phyloP scores from a whole-genome alignment of 345 rosid species.

The Euclidium syriacum region DNA sequence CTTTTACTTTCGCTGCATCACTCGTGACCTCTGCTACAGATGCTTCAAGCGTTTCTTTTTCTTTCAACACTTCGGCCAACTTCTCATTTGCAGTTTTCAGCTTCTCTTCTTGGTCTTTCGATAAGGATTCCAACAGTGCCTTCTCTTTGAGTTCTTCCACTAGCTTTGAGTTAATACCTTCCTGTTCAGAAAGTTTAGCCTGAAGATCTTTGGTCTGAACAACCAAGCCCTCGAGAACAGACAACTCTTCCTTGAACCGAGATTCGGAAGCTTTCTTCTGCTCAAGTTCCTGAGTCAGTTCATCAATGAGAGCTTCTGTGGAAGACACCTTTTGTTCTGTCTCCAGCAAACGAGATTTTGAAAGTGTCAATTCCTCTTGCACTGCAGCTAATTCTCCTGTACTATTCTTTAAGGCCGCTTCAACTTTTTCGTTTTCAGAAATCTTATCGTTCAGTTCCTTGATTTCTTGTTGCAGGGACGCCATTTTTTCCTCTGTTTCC shows the following conservation, averaged over 20 bases:
- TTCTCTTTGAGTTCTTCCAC: constrained; percentile 53
- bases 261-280: constrained; percentile 62
- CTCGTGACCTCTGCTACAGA: constrained; percentile 45
- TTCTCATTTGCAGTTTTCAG: constrained; percentile 53
- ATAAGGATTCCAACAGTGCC: constrained; percentile 43
- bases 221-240: constrained; percentile 45
- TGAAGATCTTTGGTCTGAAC: constrained; percentile 50
- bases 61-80: constrained; percentile 52
- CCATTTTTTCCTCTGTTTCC: constrained; percentile 61
- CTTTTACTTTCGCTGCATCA: constrained; percentile 40
- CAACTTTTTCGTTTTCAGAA: constrained; percentile 61
- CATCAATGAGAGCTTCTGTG: constrained; percentile 53
- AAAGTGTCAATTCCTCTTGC: constrained; percentile 58
- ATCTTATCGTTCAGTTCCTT: constrained; percentile 56
- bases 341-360: constrained; percentile 55
- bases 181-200: constrained; percentile 50
- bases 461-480: constrained; percentile 59
- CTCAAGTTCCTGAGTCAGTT: constrained; percentile 58
- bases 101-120: constrained; percentile 60
- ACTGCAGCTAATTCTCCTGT: constrained; percentile 50
- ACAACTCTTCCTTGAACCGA: constrained; percentile 51
- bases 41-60: constrained; percentile 59
- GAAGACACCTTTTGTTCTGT: constrained; percentile 57
- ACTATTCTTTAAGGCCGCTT: constrained; percentile 64
- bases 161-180: constrained; percentile 31